Conservation (phyloP, 805 yeast genomes). For the Candida adriatica region DNA sequence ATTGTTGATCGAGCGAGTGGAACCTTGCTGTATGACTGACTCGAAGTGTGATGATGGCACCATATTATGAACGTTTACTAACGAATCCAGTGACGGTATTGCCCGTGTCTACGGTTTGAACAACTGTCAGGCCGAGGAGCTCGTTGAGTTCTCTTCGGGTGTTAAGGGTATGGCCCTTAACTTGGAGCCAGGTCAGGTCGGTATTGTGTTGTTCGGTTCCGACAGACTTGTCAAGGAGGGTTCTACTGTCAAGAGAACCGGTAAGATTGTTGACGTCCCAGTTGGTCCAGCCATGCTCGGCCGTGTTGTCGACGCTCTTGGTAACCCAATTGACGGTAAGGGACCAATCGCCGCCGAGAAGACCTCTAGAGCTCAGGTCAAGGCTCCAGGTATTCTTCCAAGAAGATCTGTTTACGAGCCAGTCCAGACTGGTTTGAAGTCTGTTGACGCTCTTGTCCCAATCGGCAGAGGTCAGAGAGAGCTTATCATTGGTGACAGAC, state of each 20-base stretch:
- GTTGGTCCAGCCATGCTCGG: conserved; percentile 98
- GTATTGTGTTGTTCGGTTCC: conserved; percentile 99
- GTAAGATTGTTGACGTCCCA: conserved; percentile 98
- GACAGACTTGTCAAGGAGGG: conserved; percentile 98
- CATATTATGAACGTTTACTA: conserved; percentile 29
- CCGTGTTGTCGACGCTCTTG: conserved; percentile 99
- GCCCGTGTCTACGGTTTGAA: conserved; percentile 99
- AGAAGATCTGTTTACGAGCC: conserved; percentile 98
- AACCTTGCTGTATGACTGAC: too few relatives aligned
- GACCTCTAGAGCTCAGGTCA: conserved; percentile 92
- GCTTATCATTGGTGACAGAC: conserved; percentile 99
- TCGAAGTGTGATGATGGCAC: too few relatives aligned
- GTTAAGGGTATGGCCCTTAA: conserved; percentile 99
- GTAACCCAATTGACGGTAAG: conserved; percentile 99
- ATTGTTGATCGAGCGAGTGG: too few relatives aligned
- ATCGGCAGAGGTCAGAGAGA: conserved; percentile 99
- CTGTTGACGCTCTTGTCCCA: conserved; percentile 99
- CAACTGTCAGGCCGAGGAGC: conserved; percentile 99
- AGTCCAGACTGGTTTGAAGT: conserved; percentile 99
- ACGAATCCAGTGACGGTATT: conserved; percentile 89
- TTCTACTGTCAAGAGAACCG: conserved; percentile 99
- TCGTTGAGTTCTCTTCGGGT: conserved; percentile 98
- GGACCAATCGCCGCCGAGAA: conserved; percentile 90
- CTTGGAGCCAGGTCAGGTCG: conserved; percentile 99
- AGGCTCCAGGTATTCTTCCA: conserved; percentile 99